Percentiles rank a stretch among this genome's conserved stretches.
Conservation (phyloP, 768 basidiomycete species). For the Termitomyces bulborhizus region DNA sequence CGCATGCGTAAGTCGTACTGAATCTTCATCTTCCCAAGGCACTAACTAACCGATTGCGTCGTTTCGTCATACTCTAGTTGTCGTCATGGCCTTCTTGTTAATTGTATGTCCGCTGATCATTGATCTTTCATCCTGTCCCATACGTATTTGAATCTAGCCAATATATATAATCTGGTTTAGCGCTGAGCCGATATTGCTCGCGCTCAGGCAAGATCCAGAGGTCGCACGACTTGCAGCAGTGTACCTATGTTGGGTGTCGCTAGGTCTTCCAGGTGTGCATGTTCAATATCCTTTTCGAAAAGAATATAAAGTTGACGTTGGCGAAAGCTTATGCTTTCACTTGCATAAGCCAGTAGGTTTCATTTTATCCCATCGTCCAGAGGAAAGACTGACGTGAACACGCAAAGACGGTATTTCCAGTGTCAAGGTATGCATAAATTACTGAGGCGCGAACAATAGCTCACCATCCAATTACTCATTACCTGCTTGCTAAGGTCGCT, state of each 20-base stretch:
- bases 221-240: slow-evolving; percentile 71
- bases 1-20: slow-evolving; percentile 59
- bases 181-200: slow-evolving; percentile 72
- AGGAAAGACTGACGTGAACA: neutral
- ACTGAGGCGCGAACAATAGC: too few species aligned
- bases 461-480: too few species aligned
- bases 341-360: slow-evolving; percentile 36
- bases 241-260: slow-evolving; percentile 70
- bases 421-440: slow-evolving; percentile 54
- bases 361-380: neutral
- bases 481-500: slow-evolving; percentile 45
- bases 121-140: slow-evolving; percentile 16
- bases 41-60: neutral
- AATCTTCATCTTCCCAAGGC: neutral
- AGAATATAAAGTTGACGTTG: neutral
- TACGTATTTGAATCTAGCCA: slow-evolving; percentile 22
- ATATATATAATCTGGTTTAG: slow-evolving; percentile 77
- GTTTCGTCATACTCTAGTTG: slow-evolving; percentile 30
- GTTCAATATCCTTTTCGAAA: neutral
- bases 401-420: slow-evolving; percentile 64
- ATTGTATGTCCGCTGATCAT: slow-evolving; percentile 44
- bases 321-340: slow-evolving; percentile 43
- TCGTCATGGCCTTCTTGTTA: slow-evolving; percentile 52
- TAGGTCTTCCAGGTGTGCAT: slow-evolving; percentile 67
- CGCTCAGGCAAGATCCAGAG: slow-evolving; percentile 73